Base-by-base conservation (phyloP, 1,139 yeast genomes). In the Candida pseudocylindracea region DNA sequence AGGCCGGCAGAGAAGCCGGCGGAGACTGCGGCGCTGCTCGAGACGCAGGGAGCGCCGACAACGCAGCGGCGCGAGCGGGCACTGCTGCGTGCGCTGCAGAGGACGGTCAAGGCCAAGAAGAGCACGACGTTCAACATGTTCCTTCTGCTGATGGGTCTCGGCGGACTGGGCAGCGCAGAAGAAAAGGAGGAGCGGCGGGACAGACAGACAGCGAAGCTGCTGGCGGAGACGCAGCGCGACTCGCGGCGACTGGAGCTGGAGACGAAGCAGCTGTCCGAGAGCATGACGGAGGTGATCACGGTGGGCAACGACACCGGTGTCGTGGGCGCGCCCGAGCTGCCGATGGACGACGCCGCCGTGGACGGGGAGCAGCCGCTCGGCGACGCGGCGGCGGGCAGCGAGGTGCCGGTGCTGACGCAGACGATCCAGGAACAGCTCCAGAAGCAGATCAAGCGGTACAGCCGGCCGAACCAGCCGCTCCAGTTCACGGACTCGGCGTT, bases 401-500 rank as follows among this genome's bases (percentile, higher is more conserved):
- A 15, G 20, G 6, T 6, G 6, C 20, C 20, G 20, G 20, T 15
- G 20, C 20, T 15, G 20, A 59, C 65, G 2, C 49, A 46, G 25
- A 64, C 60, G 33, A 60, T 61, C 9, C 66, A 60, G 41, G 66
- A 61, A 37, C 58, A 59, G 43, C 48, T 61, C 38, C 57, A 57
- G 36, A 56, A 55, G 41, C 54, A 61, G 8, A 61, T 61, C 40
- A 55, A 48, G 37, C 46, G 66, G 34, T 51, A 61, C 1, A 58
- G 65, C 8, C 49, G 47, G 36, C 63, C 67, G 27, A 76, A 76
- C 45, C 80, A 76, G 36, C 85, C 91, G 1, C 64, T 75, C 31
- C 70, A 72, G 40, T 75, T 75, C 51, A 72, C 79, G 2, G 88
- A 75, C 41, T 73, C 85, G 20, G 85, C 88, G 4, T 76, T 76